A percentile compares a stretch with the other conserved stretches of the same genome.
Conservation (phyloP, 129 eudicot genomes). For the Scalesia atractyloides region DNA sequence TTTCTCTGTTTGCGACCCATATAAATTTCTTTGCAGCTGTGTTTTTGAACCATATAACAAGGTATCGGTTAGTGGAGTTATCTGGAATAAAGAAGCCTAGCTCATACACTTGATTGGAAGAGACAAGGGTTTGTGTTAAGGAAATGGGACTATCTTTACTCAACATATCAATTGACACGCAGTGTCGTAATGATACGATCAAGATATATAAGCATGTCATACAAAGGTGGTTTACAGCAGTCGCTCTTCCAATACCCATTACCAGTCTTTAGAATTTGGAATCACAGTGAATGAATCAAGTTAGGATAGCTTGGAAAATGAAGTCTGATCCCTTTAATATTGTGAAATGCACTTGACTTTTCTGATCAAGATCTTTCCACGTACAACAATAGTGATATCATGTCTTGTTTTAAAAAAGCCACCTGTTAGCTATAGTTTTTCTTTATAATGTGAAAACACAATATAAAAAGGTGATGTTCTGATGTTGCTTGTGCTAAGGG, state of each 20-base stretch:
- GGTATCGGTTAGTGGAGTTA: slow-evolving; percentile 22
- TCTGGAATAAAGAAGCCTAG: slow-evolving; percentile 36
- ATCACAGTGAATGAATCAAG: neutral
- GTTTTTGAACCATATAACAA: slow-evolving; percentile 40
- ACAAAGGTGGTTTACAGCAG: neutral
- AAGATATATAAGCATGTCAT: slow-evolving; percentile 24
- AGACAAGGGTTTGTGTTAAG: slow-evolving; percentile 30
- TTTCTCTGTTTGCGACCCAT: slow-evolving; percentile 42
- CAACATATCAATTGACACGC: slow-evolving; percentile 14
- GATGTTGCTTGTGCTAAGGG: neutral
- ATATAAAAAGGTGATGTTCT: slow-evolving; percentile 1
- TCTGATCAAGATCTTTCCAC: slow-evolving; percentile 2
- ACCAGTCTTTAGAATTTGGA: neutral
- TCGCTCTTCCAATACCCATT: neutral
- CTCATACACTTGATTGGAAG: slow-evolving; percentile 36
- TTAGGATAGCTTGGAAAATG: neutral
- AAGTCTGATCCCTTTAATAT: neutral
- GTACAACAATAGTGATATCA: slow-evolving; percentile 13
- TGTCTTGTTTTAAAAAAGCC: slow-evolving; percentile 5
- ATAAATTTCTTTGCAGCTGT: neutral
- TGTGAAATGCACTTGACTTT: slow-evolving; percentile 15
- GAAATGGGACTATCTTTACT: slow-evolving; percentile 19
- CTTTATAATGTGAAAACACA: neutral
- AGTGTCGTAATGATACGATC: slow-evolving; percentile 13
- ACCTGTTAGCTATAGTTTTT: slow-evolving; percentile 21